Conservation (phyloP, 805 yeast species). For the Cyberlindnera suaveolens region DNA sequence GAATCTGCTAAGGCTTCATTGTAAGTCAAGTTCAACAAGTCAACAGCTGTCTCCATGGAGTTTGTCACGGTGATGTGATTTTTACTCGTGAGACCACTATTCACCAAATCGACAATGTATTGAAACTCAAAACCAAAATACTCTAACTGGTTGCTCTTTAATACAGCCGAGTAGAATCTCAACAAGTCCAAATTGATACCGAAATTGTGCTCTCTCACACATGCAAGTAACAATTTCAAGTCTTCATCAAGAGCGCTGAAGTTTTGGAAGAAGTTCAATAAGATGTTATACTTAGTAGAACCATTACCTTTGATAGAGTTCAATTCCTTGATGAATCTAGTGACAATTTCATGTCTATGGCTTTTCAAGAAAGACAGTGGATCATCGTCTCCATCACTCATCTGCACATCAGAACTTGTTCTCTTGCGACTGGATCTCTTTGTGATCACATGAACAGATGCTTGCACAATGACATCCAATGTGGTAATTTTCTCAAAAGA, state of each 20-base stretch:
- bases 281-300: slow-evolving; percentile 18
- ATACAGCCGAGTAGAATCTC: slow-evolving; percentile 30
- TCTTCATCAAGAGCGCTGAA: slow-evolving; percentile 19
- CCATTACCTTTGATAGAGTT: slow-evolving; percentile 21
- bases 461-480: slow-evolving; percentile 32
- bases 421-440: slow-evolving; percentile 23
- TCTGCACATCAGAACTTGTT: slow-evolving; percentile 35
- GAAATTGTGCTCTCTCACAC: slow-evolving; percentile 21
- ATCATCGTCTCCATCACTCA: slow-evolving; percentile 26
- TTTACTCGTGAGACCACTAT: slow-evolving; percentile 27
- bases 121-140: slow-evolving; percentile 26
- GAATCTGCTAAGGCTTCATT: slow-evolving; percentile 18
- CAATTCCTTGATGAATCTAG: slow-evolving; percentile 21
- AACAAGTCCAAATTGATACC: slow-evolving; percentile 27
- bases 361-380: slow-evolving; percentile 17
- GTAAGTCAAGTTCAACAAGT: slow-evolving; percentile 20
- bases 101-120: slow-evolving; percentile 23
- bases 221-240: slow-evolving; percentile 15
- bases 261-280: slow-evolving; percentile 22
- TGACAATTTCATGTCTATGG: slow-evolving; percentile 16
- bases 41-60: slow-evolving; percentile 28
- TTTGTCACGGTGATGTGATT: slow-evolving; percentile 30
- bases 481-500: slow-evolving; percentile 43
- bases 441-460: slow-evolving; percentile 17
- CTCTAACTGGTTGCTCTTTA: slow-evolving; percentile 26